phyloP scores from a whole-genome alignment of 2,329 filamentous ascomycete genomes.

The Fusarium albidum region DNA sequence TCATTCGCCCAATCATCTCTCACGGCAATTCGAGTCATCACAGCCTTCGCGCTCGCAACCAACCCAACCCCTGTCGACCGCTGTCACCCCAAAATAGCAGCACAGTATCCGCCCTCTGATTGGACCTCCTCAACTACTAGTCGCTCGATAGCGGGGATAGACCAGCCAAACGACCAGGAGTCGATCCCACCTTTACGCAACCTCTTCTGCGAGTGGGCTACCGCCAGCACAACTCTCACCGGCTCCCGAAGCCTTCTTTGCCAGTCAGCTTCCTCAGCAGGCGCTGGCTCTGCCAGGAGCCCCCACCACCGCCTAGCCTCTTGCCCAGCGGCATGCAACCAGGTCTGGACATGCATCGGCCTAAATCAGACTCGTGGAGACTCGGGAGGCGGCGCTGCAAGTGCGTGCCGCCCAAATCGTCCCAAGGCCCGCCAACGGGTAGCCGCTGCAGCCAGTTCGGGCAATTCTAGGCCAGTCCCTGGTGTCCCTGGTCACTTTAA shows the following conservation, averaged over 20 bases:
- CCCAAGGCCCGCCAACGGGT: slow-evolving; percentile 25
- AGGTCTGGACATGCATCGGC: slow-evolving; percentile 34
- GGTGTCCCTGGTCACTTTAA: slow-evolving; percentile 41
- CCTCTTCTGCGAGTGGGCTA: slow-evolving; percentile 29
- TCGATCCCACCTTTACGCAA: slow-evolving; percentile 35
- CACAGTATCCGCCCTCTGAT: slow-evolving; percentile 38
- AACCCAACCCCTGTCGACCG: slow-evolving; percentile 31
- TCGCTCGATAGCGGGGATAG: slow-evolving; percentile 34
- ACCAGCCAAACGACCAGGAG: slow-evolving; percentile 31
- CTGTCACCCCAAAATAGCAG: slow-evolving; percentile 49
- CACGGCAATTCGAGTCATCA: slow-evolving; percentile 27
- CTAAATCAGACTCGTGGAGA: slow-evolving; percentile 30
- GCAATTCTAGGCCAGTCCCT: slow-evolving; percentile 27
- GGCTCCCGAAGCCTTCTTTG: slow-evolving; percentile 27
- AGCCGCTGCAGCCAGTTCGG: slow-evolving; percentile 36
- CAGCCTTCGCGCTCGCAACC: slow-evolving; percentile 51
- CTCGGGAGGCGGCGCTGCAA: slow-evolving; percentile 35
- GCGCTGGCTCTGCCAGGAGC: slow-evolving; percentile 27
- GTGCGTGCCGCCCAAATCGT: slow-evolving; percentile 36
- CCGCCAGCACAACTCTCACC: slow-evolving; percentile 32
- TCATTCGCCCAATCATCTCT: slow-evolving; percentile 39
- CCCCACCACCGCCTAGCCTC: slow-evolving; percentile 24
- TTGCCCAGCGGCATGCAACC: slow-evolving; percentile 20
- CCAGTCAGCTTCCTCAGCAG: slow-evolving; percentile 36
- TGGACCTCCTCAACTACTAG: slow-evolving; percentile 38